Evolutionary conservation across 2,329 filamentous ascomycete genomes (phyloP), one percentile per base, ranked within the genome.

Genomic region (Botryosphaeria dothidea): DNA sequence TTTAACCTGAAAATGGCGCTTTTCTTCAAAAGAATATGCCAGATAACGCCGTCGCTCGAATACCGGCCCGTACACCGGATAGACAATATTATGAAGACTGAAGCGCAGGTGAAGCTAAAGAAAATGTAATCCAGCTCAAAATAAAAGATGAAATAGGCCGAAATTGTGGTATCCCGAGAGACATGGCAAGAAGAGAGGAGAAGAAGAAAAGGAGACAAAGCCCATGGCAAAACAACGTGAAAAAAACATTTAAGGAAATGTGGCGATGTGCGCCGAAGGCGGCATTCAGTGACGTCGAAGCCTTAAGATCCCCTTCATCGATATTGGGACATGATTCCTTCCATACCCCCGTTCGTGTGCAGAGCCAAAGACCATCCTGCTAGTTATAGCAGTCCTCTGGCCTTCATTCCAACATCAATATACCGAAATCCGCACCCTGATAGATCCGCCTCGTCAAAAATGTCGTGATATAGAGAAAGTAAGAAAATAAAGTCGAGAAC

Each of bases 91-190:
- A 43, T 7, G 23, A 45, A 43, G 6, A 27, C 19, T n/a, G 6
- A 13, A 19, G 15, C 7, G 23, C 17, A 25, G 36, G 21, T 9
- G 38, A 17, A 19, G 36, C 2, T 29, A 57, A 57, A 31, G 36
- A 57, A 56, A 29, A 38, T 17, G 36, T 13, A 23, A 19, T 57
- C 36, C 54, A 23, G 54, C 54, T 31, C 11, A 27, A 15, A 31
- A 43, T 8, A 13, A 6, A n/a, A 21, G 21, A 13, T 4, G 31
- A 5, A 57, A 19, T 25, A 31, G 36, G 36, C 54, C 36, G 54
- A 36, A 17, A 36, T 23, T 27, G 54, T 57, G 54, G 54, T 57
- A 57, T 57, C 54, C 54, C 54, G 23, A 57, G 36, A 57, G 54
- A 43, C 36, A 41, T 43, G 21, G 25, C 54, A 13, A 57, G 23